These are phyloP conservation scores for Musa itinerans DNA, from an alignment of 176 grass and related monocot species.

Conservation along the genomic window DNA sequence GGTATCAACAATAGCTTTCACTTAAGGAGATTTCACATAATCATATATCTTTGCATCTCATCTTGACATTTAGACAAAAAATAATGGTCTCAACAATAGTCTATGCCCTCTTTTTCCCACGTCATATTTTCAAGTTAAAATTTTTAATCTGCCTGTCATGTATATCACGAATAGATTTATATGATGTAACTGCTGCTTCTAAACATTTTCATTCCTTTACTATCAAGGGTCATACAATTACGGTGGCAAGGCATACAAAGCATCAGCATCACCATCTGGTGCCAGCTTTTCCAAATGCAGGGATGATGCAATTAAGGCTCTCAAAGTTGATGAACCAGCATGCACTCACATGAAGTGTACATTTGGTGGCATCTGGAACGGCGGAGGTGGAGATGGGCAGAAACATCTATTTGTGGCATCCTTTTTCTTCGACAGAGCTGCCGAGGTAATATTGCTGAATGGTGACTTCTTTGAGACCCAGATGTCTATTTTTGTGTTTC, in stretches of 20 bases:
- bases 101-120: too few species aligned
- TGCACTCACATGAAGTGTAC: slow-evolving; percentile 36
- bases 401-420: slow-evolving; percentile 25
- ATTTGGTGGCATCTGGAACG: slow-evolving; percentile 42
- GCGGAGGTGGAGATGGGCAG: slow-evolving; percentile 39
- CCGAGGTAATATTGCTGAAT: slow-evolving; percentile 14
- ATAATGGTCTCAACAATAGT: too few species aligned
- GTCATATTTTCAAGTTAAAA: too few species aligned
- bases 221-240: slow-evolving; percentile 19
- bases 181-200: not conserved
- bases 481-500: not conserved
- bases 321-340: slow-evolving; percentile 21
- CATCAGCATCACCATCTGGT: slow-evolving; percentile 8
- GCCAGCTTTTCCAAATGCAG: slow-evolving; percentile 21
- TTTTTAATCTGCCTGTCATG: too few species aligned
- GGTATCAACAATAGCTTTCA: too few species aligned
- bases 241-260: slow-evolving; percentile 18
- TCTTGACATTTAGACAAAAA: too few species aligned
- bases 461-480: not conserved
- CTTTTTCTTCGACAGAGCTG: slow-evolving; percentile 28
- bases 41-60: too few species aligned
- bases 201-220: not conserved
- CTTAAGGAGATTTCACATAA: too few species aligned
- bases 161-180: too few species aligned
- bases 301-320: slow-evolving; percentile 3